Evolutionary conservation across 257 asterid species (phyloP), one percentile per base, ranked within the genome.

Genomic region (Paraleonurus japonicus): DNA sequence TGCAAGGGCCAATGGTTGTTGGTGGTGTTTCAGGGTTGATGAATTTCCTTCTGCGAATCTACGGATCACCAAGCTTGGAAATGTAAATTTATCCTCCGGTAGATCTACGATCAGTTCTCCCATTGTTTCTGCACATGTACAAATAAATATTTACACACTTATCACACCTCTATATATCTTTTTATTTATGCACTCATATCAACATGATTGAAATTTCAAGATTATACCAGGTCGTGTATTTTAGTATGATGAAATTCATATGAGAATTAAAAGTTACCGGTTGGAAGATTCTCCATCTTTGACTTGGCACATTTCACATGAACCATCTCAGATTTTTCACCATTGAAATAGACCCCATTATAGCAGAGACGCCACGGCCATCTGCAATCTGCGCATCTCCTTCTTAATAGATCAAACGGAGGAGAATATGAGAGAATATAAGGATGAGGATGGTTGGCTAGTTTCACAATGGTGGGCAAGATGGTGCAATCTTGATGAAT

Each of bases 401-500:
- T 1, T 22, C 0, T 30, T 3, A 51, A 1, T 0, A 19, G 1
- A 11, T 7, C 0, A 48, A 1, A 7, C 10, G 64, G 50, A 0
- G 17, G 15, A 19, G 22, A 10, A 26, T 28, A 50, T 5, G 53
- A 13, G 16, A 69, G 73, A 22, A 68, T 32, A 7, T 11, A 68
- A 5, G 64, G 54, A 2, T 53, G 7, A 7, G 24, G 54, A 10
- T 20, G 23, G 20, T 5, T 0, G 0, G 0, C 11, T 8, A 68
- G 5, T 0, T 15, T 32, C 10, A 53, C 19, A 15, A 7, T 0
- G 39, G 10, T 22, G 20, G 73, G 73, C 73, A 53, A 3, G 2
- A 54, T 1, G 20, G 65, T 15, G 5, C 73, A 69, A 54, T 69
- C 54, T 33, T 7, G 53, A 33, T 69, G 73, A 33, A 69, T 53